phyloP scores from a whole-genome alignment of 2,329 filamentous ascomycete species.

The Exutisphaerella laricina region DNA sequence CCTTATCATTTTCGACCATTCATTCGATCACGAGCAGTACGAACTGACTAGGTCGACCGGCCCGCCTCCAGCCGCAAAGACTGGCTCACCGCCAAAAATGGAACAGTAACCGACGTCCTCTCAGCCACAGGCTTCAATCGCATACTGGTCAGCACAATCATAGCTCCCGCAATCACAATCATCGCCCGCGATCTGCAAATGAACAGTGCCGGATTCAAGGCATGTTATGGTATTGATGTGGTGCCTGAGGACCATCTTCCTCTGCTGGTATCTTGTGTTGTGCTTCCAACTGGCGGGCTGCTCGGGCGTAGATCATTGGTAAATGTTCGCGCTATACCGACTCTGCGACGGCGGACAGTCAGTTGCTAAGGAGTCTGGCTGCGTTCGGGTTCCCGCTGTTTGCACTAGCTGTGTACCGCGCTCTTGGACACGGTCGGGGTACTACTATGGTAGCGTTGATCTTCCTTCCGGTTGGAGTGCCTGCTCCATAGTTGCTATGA shows the following conservation, averaged over 20 bases:
- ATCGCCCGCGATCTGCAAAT: constrained; percentile 40
- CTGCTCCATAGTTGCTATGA: constrained; percentile 13
- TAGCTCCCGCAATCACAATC: constrained; percentile 43
- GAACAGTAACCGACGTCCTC: constrained; percentile 46
- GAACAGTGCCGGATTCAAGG: constrained; percentile 10
- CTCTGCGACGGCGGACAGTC: constrained; percentile 44
- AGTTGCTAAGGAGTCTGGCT: constrained; percentile 42
- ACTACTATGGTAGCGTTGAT: constrained; percentile 25
- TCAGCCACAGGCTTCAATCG: constrained; percentile 49
- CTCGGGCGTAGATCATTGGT: too few species aligned
- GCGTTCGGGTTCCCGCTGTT: constrained; percentile 49
- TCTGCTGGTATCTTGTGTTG: too few species aligned
- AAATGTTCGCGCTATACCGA: too few species aligned
- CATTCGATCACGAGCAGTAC: constrained; percentile 34
- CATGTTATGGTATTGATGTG: constrained; percentile 5
- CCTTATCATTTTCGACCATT: constrained; percentile 13
- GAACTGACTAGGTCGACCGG: not conserved
- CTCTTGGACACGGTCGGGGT: constrained; percentile 36
- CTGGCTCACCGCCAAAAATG: constrained; percentile 34
- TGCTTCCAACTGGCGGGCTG: too few species aligned
- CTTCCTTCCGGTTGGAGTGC: constrained; percentile 8
- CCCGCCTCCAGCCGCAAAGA: constrained; percentile 4
- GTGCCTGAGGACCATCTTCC: constrained; percentile 23
- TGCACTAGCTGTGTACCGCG: constrained; percentile 37
- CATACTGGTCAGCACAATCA: constrained; percentile 48